phyloP scores from a whole-genome alignment of 345 rosid genomes.

The Microthlaspi erraticum region DNA sequence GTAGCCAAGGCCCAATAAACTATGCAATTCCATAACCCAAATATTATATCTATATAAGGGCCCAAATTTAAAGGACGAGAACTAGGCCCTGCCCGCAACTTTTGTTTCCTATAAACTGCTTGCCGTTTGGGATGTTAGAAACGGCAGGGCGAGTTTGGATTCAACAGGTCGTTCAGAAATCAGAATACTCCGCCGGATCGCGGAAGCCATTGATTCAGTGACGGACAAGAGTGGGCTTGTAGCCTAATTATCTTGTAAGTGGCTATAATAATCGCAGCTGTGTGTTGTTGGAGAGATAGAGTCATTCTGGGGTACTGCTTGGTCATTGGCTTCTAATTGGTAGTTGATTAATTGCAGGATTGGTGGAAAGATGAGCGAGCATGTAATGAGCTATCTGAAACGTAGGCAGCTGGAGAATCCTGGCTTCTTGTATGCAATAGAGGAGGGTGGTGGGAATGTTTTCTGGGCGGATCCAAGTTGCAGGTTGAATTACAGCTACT shows the following conservation, averaged over 20 bases:
- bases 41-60: neutral
- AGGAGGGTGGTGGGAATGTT: constrained; percentile 56
- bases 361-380: constrained; percentile 46
- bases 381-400: constrained; percentile 65
- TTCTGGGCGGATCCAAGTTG: constrained; percentile 76
- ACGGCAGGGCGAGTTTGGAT: constrained; percentile 23
- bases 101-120: constrained; percentile 12
- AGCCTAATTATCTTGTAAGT: constrained; percentile 6
- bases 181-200: neutral
- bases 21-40: neutral
- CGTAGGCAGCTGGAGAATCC: constrained; percentile 67
- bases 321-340: too few relatives aligned
- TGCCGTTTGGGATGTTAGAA: constrained; percentile 13
- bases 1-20: too few relatives aligned
- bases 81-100: neutral
- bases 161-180: too few relatives aligned
- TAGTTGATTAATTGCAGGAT: too few relatives aligned
- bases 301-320: too few relatives aligned
- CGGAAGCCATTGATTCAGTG: constrained; percentile 8
- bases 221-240: neutral
- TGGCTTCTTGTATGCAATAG: constrained; percentile 65
- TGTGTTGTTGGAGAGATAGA: too few relatives aligned
- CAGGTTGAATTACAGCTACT: constrained; percentile 59
- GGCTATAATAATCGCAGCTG: neutral
- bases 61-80: constrained; percentile 5